A percentile compares a stretch with the other conserved stretches of the same genome.
phyloP scores from a whole-genome alignment of 176 grass and related monocot species.

The Themeda triandra region DNA sequence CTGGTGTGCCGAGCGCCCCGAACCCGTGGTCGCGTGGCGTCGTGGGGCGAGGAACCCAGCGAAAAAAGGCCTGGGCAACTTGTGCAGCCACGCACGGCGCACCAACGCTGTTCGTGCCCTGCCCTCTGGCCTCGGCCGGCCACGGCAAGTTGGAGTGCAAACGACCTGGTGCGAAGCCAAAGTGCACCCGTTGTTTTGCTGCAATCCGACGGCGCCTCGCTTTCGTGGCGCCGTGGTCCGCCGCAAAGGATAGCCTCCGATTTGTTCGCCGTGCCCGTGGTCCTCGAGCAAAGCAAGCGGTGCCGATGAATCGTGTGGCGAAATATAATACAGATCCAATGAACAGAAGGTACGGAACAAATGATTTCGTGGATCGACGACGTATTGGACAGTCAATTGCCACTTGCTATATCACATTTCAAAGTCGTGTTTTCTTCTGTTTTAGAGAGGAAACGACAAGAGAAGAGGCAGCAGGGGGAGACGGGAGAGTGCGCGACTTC shows the following conservation, averaged over 20 bases:
- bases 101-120: not conserved
- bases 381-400: not conserved
- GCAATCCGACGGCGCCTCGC: conserved; percentile 20
- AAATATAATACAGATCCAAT: not conserved
- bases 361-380: not conserved
- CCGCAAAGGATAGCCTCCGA: not conserved
- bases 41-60: not conserved
- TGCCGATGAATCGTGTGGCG: not conserved
- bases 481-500: not conserved
- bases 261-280: not conserved
- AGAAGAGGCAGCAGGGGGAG: not conserved
- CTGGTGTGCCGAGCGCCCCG: not conserved
- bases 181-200: conserved; percentile 22
- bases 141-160: not conserved
- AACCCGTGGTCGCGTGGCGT: conserved; percentile 20
- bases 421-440: not conserved
- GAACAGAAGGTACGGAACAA: not conserved
- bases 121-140: not conserved
- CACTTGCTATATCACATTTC: not conserved
- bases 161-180: not conserved
- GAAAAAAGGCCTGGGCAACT: not conserved
- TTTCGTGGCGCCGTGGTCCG: not conserved
- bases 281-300: not conserved
- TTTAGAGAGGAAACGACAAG: not conserved
- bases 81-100: not conserved